phyloP scores from a whole-genome alignment of 345 rosid species.

The Populus nigra region DNA sequence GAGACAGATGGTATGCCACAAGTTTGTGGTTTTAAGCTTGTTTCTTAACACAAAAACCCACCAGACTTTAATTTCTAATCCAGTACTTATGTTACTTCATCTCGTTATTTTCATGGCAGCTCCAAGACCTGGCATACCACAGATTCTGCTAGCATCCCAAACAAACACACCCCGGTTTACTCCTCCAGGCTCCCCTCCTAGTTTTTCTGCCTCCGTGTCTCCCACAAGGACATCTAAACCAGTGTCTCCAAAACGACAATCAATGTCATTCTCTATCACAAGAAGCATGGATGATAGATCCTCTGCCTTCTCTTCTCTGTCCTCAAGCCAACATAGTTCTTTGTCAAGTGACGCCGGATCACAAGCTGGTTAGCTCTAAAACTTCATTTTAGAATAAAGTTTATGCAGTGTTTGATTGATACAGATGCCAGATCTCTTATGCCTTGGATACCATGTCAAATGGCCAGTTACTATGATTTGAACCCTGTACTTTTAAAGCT shows the following conservation, averaged over 20 bases:
- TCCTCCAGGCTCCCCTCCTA: slow-evolving; percentile 87
- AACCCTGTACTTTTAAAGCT: neutral
- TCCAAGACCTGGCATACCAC: slow-evolving; percentile 43
- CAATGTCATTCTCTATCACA: slow-evolving; percentile 73
- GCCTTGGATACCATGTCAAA: neutral
- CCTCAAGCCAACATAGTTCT: slow-evolving; percentile 33
- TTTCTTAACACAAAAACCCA: neutral
- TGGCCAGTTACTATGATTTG: neutral
- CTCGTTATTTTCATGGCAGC: slow-evolving; percentile 28
- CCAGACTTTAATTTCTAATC: neutral
- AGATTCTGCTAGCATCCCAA: slow-evolving; percentile 52
- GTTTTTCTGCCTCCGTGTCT: slow-evolving; percentile 69
- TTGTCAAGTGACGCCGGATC: slow-evolving; percentile 57
- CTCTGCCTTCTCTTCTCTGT: slow-evolving; percentile 42
- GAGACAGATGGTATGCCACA: slow-evolving; percentile 48
- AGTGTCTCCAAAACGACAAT: slow-evolving; percentile 67
- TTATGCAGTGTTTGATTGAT: slow-evolving; percentile 1
- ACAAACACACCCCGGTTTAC: slow-evolving; percentile 70
- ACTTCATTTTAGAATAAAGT: neutral
- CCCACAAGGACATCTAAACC: slow-evolving; percentile 77
- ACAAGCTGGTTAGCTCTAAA: slow-evolving; percentile 51
- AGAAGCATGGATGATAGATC: slow-evolving; percentile 82
- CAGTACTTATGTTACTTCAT: slow-evolving; percentile 1
- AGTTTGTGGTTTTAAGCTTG: slow-evolving; percentile 6
- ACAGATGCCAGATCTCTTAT: neutral